Percentiles rank a stretch among this genome's conserved stretches.
Conservation (phyloP, 352 stramenopile species). For the Phytophthora multivora region DNA sequence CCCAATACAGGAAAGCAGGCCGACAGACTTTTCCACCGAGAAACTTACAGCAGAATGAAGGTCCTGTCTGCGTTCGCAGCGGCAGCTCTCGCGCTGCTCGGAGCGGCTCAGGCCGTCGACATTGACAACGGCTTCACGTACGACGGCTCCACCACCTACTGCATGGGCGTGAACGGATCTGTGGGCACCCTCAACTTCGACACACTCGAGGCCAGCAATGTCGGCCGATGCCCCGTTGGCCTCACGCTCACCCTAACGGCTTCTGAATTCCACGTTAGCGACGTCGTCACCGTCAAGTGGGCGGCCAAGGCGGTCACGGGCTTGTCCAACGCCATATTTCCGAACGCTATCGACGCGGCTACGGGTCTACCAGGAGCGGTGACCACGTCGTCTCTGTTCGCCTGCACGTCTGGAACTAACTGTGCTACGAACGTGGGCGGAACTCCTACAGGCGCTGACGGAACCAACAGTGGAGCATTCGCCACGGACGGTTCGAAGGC, state of each 20-base stretch:
- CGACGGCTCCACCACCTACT: slow-evolving; percentile 76
- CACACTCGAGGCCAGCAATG: slow-evolving; percentile 49
- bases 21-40: slow-evolving; percentile 32
- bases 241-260: slow-evolving; percentile 44
- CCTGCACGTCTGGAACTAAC: slow-evolving; percentile 69
- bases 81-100: slow-evolving; percentile 16
- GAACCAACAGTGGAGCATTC: slow-evolving; percentile 46
- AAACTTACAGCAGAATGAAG: slow-evolving; percentile 39
- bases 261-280: slow-evolving; percentile 53
- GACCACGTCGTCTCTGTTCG: slow-evolving; percentile 51
- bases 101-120: slow-evolving; percentile 22
- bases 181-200: slow-evolving; percentile 50
- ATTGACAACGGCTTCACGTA: slow-evolving; percentile 71
- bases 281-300: slow-evolving; percentile 64
- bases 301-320: slow-evolving; percentile 36
- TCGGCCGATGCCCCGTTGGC: slow-evolving; percentile 60
- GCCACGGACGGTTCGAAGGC: slow-evolving; percentile 46
- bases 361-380: slow-evolving; percentile 43
- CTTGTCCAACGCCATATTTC: slow-evolving; percentile 62
- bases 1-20: slow-evolving; percentile 13
- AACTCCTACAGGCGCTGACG: slow-evolving; percentile 38
- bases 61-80: slow-evolving; percentile 14
- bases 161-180: slow-evolving; percentile 50
- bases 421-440: slow-evolving; percentile 55
- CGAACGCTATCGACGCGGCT: slow-evolving; percentile 55